A percentile compares a stretch with the other conserved stretches of the same genome.
Evolutionary conservation across 176 grass and related monocot genomes (phyloP).

Genomic region (Lolium rigidum): DNA sequence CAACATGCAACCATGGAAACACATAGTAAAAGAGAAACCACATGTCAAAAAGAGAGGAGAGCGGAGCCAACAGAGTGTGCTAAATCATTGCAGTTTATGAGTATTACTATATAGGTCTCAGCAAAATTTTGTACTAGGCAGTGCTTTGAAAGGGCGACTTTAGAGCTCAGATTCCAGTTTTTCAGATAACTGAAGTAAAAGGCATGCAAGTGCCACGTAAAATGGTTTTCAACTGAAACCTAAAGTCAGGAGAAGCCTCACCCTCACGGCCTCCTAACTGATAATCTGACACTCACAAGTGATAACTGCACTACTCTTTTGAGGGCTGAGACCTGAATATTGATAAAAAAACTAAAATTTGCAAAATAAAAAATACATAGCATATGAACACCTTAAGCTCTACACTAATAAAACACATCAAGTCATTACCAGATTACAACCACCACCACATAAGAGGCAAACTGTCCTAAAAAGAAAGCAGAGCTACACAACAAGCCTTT

Average conservation of each 20-base stretch:
- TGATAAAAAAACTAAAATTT: neutral
- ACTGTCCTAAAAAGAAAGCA: neutral
- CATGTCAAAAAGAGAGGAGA: neutral
- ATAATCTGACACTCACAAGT: neutral
- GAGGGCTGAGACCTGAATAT: neutral
- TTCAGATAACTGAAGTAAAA: neutral
- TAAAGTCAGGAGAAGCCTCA: neutral
- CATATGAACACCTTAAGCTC: conserved; percentile 9
- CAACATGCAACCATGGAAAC: neutral
- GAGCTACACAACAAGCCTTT: conserved; percentile 36
- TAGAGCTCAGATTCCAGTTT: neutral
- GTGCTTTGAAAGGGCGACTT: neutral
- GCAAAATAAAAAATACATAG: neutral
- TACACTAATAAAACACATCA: neutral
- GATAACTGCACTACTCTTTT: neutral
- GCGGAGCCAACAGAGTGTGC: neutral
- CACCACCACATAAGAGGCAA: conserved; percentile 11
- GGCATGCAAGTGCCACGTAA: neutral
- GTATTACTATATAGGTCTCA: neutral
- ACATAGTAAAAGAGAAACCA: neutral
- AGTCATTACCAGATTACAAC: conserved; percentile 15
- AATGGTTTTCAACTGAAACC: neutral
- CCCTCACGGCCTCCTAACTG: neutral
- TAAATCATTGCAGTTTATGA: neutral
- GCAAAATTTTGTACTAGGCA: neutral